Evolutionary conservation across 345 rosid genomes (phyloP).

Genomic region (Salix udensis): DNA sequence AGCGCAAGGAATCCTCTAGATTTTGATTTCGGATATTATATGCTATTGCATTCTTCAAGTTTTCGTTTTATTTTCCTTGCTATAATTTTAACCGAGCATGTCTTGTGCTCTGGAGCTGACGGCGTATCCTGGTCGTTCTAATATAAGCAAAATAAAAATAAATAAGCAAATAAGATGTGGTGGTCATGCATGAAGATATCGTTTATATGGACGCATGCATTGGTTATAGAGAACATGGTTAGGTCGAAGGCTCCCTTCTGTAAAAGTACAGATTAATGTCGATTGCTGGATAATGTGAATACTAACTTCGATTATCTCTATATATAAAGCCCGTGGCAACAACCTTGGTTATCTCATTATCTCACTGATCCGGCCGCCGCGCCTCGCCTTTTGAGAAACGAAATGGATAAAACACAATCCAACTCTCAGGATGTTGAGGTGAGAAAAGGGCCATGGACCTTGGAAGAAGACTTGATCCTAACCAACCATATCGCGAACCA

Average conservation of each 20-base stretch:
- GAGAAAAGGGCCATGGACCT: slow-evolving; percentile 98
- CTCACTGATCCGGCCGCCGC: background rate
- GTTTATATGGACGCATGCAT: slow-evolving; percentile 23
- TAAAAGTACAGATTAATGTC: background rate
- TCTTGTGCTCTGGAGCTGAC: no score
- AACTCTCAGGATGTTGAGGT: slow-evolving; percentile 71
- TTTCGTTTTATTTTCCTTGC: no score
- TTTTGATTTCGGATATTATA: no score
- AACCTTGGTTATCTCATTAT: background rate
- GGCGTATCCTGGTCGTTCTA: no score
- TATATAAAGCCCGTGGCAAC: slow-evolving; percentile 36
- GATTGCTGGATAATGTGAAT: background rate
- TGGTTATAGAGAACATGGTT: slow-evolving; percentile 31
- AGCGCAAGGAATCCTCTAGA: no score
- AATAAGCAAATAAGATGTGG: background rate
- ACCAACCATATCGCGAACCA: slow-evolving; percentile 81
- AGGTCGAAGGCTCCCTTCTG: slow-evolving; percentile 21
- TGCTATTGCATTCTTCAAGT: no score
- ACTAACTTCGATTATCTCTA: slow-evolving; percentile 21
- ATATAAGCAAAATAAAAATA: no score
- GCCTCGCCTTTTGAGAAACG: slow-evolving; percentile 5
- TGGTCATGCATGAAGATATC: slow-evolving; percentile 10
- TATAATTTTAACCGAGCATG: no score
- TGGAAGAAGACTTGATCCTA: slow-evolving; percentile 92
- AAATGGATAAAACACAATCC: slow-evolving; percentile 57